Conservation (phyloP, 441 rosid genomes). For the Populus hybrid region DNA sequence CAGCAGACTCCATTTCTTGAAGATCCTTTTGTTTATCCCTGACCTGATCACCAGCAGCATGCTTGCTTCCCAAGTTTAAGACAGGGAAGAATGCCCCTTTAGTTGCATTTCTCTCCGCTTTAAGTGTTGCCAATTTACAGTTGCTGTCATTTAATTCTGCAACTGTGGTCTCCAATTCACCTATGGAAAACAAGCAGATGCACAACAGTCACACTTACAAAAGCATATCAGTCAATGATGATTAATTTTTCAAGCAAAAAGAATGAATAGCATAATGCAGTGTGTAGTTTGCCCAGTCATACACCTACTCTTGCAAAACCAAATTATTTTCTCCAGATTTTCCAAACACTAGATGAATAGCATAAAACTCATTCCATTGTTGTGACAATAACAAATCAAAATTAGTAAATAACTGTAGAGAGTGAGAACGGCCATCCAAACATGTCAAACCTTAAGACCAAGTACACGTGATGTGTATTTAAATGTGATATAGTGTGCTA, state of each 20-base stretch:
- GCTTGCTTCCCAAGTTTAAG: slow-evolving; percentile 63
- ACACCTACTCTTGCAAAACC: background rate
- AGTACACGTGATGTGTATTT: background rate
- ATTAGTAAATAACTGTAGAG: too few relatives aligned
- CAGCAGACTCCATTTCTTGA: slow-evolving; percentile 73
- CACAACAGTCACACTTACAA: slow-evolving; percentile 11
- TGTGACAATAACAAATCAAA: too few relatives aligned
- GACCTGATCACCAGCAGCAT: slow-evolving; percentile 53
- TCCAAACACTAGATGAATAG: too few relatives aligned
- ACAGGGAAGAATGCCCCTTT: slow-evolving; percentile 80
- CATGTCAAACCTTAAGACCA: background rate
- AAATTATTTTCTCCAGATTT: background rate
- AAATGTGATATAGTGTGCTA: background rate
- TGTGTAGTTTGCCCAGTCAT: background rate
- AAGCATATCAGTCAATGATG: background rate
- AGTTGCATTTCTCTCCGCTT: slow-evolving; percentile 84
- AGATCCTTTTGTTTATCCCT: slow-evolving; percentile 74
- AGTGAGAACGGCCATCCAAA: too few relatives aligned
- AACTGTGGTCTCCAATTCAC: slow-evolving; percentile 67
- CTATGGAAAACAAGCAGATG: slow-evolving; percentile 41
- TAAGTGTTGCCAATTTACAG: slow-evolving; percentile 62
- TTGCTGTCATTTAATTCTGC: slow-evolving; percentile 70
- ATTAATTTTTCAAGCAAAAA: background rate
- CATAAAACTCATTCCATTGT: too few relatives aligned
- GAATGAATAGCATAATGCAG: too few relatives aligned